Base-by-base conservation (phyloP, 129 eudicot species). In the sunflower (Helianthus annuus) region DNA sequence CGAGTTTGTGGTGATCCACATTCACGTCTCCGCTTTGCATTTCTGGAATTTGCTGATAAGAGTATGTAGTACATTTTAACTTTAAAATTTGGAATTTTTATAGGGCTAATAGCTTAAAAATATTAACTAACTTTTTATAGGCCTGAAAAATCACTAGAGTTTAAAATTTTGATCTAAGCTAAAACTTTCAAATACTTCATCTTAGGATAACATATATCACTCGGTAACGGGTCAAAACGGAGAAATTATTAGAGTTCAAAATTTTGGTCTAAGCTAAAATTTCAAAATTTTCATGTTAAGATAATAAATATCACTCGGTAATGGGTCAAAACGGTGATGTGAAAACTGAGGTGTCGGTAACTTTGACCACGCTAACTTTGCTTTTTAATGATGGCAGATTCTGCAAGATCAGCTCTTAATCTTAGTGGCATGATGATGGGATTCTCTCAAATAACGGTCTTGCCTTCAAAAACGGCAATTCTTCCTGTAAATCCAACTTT, bases 401-500 rank as follows among this genome's bases (percentile, higher is more conserved):
- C 96, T 82, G 96, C 98, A 51, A 84, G 87, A 79, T 90, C 86
- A 27, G 92, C 98, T 42, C 95, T 94, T 67, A 82, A 57, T 73
- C 97, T 89, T 76, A 71, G 84, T 76, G 97, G 97, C 64, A 90
- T 90, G 69, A 71, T 83, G 76, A 72, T 87, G 67, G 98, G 98
- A 5, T 90, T 85, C 75, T 83, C 91, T 65, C 98, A 86, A 64
- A 75, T 89, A 67, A 86, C 69, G 85, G 98, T 93, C 75, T 79
- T 88, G 79, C 98, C 98, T 70, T 93, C 98, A 60, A 93, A 93
- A 83, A 94, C 98, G 56, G 98, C 96, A 16, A 94, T 94, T 32
- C 98, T 90, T 70, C 98, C 98, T 29, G 97, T 94, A 79, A 94
- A 94, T 82, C 98, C 97, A 68, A 94, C 97, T 42, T 94, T 90